A percentile compares a stretch with the other conserved stretches of the same genome.
phyloP scores from a whole-genome alignment of 2,329 filamentous ascomycete species.

The Ophioceras dolichostomum region DNA sequence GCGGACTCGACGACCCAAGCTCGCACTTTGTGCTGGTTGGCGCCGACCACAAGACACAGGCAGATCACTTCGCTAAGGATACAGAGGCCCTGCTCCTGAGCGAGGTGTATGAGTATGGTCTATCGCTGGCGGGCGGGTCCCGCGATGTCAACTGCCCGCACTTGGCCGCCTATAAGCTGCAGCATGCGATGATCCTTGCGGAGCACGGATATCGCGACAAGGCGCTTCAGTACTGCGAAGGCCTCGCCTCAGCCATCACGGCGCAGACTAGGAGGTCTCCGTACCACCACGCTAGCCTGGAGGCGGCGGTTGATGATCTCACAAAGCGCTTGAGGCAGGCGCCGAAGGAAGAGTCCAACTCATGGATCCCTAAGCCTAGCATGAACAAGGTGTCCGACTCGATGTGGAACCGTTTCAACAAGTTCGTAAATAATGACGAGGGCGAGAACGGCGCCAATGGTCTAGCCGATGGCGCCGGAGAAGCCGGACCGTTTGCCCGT shows the following conservation, averaged over 20 bases:
- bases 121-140: conserved; percentile 54
- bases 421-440: conserved; percentile 89
- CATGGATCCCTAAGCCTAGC: conserved; percentile 89
- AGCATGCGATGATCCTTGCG: conserved; percentile 73
- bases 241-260: conserved; percentile 62
- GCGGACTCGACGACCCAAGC: conserved; percentile 70
- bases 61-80: conserved; percentile 64
- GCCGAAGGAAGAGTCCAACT: conserved; percentile 67
- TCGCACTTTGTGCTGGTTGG: conserved; percentile 69
- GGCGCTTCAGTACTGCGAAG: conserved; percentile 84
- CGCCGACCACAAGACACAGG: conserved; percentile 62
- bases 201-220: conserved; percentile 74
- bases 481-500: conserved; percentile 70
- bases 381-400: conserved; percentile 93
- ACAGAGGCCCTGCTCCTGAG: conserved; percentile 85
- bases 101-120: conserved; percentile 86
- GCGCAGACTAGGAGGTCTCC: conserved; percentile 73
- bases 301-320: conserved; percentile 71
- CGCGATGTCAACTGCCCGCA: conserved; percentile 57
- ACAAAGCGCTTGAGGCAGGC: conserved; percentile 73
- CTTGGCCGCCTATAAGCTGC: conserved; percentile 80
- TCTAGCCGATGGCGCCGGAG: conserved; percentile 42
- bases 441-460: conserved; percentile 50
- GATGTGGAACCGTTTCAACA: conserved; percentile 88
- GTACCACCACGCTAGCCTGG: conserved; percentile 70